Base-by-base conservation (phyloP, 2,329 filamentous ascomycete genomes). In the Diaporthe ilicicola region DNA sequence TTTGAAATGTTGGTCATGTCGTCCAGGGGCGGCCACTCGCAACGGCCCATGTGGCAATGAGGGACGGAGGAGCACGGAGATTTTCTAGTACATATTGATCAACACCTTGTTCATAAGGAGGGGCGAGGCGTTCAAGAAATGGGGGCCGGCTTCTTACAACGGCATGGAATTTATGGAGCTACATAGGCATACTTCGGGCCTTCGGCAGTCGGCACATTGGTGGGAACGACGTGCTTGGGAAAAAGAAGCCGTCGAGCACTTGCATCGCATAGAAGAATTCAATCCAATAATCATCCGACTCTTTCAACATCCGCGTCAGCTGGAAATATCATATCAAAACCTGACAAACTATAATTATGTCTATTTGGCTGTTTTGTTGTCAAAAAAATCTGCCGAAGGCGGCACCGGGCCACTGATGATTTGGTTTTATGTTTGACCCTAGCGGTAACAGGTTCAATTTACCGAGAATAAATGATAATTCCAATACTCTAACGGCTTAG, bases 1-100 rank as follows among this genome's bases (percentile, higher is more conserved):
- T 75, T 79, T 42, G 78, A 81, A 75, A 76, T 78, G 76, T 37
- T 80, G 64, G 70, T 79, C 50, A 77, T 79, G 77, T 64, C 59
- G 17, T 75, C 73, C 61, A 72, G 76, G 17, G 66, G 74, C 13
- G 75, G 71, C 6, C 64, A 66, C 32, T 22, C 22, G 22, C 66
- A 68, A 34, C 42, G 66, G 44, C 53, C 66, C 32, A 68, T 68
- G 66, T 68, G 66, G 66, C 66, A 68, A 29, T 68, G 48, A n/a
- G n/a, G n/a, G 59, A 37, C 7, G 3, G 15, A 5, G 55, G 6
- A 39, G 13, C 37, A 3, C 5, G 22, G 17, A 24, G 9, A n/a
- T 15, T 7, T 37, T 19, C 37, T 19, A 13, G 19, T 19, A 29
- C 42, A 12, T 37, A 13, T 27, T 50, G 29, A 64, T 64, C 7